Percentiles rank a stretch among this genome's conserved stretches.
These are phyloP conservation scores for Stentor coeruleus DNA, from an alignment of 73 alveolate genomes.

Conservation along the genomic window DNA sequence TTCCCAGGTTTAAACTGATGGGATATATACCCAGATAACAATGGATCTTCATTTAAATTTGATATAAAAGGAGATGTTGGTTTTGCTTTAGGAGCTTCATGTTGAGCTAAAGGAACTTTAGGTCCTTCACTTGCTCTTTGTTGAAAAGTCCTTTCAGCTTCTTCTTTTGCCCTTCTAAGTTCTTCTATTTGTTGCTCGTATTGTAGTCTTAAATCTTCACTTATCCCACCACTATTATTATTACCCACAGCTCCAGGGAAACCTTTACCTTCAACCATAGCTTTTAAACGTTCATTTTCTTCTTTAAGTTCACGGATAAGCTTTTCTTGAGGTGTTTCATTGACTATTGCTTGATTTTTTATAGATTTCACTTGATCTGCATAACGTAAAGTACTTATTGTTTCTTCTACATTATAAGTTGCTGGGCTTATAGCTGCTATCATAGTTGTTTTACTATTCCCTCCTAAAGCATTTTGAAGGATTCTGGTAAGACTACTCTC, in stretches of 20 bases:
- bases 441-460: slow-evolving; percentile 84
- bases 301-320: slow-evolving; percentile 89
- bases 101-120: slow-evolving; percentile 48
- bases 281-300: slow-evolving; percentile 86
- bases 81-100: slow-evolving; percentile 47
- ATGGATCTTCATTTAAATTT: slow-evolving; percentile 92
- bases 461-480: slow-evolving; percentile 80
- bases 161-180: slow-evolving; percentile 42
- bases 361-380: slow-evolving; percentile 90
- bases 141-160: slow-evolving; percentile 51
- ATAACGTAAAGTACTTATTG: slow-evolving; percentile 76
- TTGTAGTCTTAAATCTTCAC: slow-evolving; percentile 61
- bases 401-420: slow-evolving; percentile 73
- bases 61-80: slow-evolving; percentile 71
- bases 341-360: slow-evolving; percentile 85
- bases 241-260: slow-evolving; percentile 45
- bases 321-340: slow-evolving; percentile 85
- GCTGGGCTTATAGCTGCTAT: slow-evolving; percentile 86
- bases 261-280: slow-evolving; percentile 46
- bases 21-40: slow-evolving; percentile 74
- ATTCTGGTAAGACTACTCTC: slow-evolving; percentile 76
- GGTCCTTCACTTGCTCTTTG: slow-evolving; percentile 43
- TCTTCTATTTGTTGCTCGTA: slow-evolving; percentile 64
- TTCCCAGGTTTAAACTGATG: slow-evolving; percentile 45
- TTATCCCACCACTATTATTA: slow-evolving; percentile 32